Base-by-base conservation (phyloP, 2,329 filamentous ascomycete species). In the Pyricularia sp. region DNA sequence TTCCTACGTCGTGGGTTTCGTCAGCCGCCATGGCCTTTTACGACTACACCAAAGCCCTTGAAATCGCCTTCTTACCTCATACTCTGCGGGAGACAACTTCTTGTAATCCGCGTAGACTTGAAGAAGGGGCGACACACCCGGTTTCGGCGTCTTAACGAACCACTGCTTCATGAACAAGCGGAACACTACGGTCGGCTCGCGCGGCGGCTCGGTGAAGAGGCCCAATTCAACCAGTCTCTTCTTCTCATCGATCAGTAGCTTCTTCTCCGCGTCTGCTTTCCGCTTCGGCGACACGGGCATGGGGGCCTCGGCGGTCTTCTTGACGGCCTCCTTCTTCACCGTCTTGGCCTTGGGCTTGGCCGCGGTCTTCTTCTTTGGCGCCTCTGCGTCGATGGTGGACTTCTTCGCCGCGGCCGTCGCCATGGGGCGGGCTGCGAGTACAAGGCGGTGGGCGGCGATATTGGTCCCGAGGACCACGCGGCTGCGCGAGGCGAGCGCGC, bases 21-120 rank as follows among this genome's bases (percentile, higher is more conserved):
- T 23, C 58, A 61, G 58, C 58, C 23, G 14, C 42, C n/a, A 66
- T 7, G 7, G 30, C 14, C 23, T 10, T 28, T 28, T 42, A 23
- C 25, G 33, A 20, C n/a, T 36, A 55, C 31, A 26, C 23, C 61
- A 23, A n/a, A 20, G 28, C 2, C 14, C 25, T 23, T 26, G 7
- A 31, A 17, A 26, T 23, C 4, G 11, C 7, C 12, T 64, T 69
- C 81, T 71, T 77, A 86, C 85, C 78, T 84, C 74, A 9, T 74
- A 70, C 72, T 86, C 82, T 0, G 75, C 71, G 2, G 75, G 58
- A 9, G 82, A 74, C 55, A 87, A 72, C 3, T 67, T 66, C 70
- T 81, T 81, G 75, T 76, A 87, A 0, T 25, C 68, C 36, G 36
- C n/a, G n/a, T n/a, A n/a, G n/a, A n/a, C n/a, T n/a, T n/a, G n/a